A percentile compares a stretch with the other conserved stretches of the same genome.
These are phyloP conservation scores for Exobasidium rhododendri DNA, from an alignment of 1,284 basidiomycete species.

Conservation along the genomic window DNA sequence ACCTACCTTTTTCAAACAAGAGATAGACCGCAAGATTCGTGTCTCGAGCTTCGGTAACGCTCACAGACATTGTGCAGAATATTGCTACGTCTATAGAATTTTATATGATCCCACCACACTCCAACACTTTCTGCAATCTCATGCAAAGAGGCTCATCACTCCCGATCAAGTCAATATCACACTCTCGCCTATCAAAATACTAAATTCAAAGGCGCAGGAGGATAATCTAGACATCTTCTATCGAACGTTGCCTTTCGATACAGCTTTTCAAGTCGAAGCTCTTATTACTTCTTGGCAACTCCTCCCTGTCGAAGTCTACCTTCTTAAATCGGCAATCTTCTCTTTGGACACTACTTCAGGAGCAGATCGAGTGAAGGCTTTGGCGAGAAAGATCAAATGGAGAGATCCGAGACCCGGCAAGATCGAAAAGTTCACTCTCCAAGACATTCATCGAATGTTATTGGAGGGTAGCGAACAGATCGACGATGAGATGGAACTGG, in stretches of 20 bases:
- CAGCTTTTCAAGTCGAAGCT: constrained; percentile 11
- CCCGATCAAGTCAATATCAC: neutral
- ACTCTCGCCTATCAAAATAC: neutral
- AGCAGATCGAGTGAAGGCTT: neutral
- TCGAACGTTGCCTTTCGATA: neutral
- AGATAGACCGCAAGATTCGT: neutral
- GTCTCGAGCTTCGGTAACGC: neutral
- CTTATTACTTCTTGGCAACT: neutral
- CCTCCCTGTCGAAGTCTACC: neutral
- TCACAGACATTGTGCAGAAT: neutral
- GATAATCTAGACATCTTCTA: neutral
- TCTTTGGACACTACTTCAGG: constrained; percentile 1
- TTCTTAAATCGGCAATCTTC: neutral
- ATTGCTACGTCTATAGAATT: neutral
- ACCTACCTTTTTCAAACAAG: neutral
- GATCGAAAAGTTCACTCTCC: neutral
- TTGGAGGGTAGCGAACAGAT: neutral
- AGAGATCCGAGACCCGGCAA: neutral
- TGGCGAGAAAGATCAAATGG: neutral
- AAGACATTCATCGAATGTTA: neutral
- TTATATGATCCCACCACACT: neutral
- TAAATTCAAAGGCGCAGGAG: neutral
- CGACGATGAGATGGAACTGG: neutral
- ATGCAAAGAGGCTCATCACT: neutral
- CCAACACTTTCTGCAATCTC: neutral